Evolutionary conservation across 1,284 basidiomycete species (phyloP).

Genomic region (Sphagnurus paluster): DNA sequence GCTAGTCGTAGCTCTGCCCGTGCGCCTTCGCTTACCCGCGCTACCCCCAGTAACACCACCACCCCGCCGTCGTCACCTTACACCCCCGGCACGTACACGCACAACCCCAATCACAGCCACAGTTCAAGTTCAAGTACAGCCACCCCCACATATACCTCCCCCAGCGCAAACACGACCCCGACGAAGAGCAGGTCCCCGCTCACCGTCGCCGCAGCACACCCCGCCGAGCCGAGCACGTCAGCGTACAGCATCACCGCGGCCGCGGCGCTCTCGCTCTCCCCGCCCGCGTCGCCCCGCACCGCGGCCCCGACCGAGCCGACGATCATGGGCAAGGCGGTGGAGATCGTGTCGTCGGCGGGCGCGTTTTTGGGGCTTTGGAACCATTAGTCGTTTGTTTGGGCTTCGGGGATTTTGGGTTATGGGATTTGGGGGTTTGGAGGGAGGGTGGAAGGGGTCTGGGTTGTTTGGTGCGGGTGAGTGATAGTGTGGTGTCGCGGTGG

Average conservation of each 20-base stretch:
- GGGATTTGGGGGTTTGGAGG: too few relatives aligned
- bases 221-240: slow-evolving; percentile 27
- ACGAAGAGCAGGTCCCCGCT: slow-evolving; percentile 21
- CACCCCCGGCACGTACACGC: too few relatives aligned
- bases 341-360: slow-evolving; percentile 65
- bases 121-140: slow-evolving; percentile 10
- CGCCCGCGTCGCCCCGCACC: slow-evolving; percentile 12
- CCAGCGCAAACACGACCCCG: background rate
- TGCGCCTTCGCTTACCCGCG: too few relatives aligned
- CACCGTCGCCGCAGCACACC: slow-evolving; percentile 22
- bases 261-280: slow-evolving; percentile 11
- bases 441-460: too few relatives aligned
- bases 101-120: slow-evolving; percentile 4
- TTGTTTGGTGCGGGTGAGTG: too few relatives aligned
- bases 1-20: too few relatives aligned
- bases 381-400: slow-evolving; percentile 2
- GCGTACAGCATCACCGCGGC: slow-evolving; percentile 23
- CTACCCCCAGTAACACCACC: too few relatives aligned
- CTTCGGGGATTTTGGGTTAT: too few relatives aligned
- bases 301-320: slow-evolving; percentile 32
- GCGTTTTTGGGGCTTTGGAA: slow-evolving; percentile 61
- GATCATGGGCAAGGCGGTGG: slow-evolving; percentile 69
- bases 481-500: too few relatives aligned
- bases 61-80: too few relatives aligned
- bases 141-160: background rate